phyloP scores from a whole-genome alignment of 148 eudicot genomes.

The Limonium bicolor region DNA sequence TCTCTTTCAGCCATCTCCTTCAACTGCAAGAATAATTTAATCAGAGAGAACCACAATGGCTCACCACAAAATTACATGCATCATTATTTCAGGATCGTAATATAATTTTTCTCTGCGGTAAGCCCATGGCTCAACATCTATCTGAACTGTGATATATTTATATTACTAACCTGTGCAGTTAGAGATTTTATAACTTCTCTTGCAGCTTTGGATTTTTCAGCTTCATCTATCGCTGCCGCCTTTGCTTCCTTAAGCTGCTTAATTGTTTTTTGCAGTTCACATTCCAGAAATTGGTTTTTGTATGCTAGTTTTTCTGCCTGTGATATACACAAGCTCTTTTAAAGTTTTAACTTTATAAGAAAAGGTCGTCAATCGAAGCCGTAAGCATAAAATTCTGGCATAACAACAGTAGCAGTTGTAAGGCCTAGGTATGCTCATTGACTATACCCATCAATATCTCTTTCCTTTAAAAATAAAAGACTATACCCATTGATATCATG shows the following conservation, averaged over 20 bases:
- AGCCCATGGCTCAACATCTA: too few relatives aligned
- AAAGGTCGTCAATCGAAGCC: too few relatives aligned
- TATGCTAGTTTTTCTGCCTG: conserved; percentile 58
- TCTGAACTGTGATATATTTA: too few relatives aligned
- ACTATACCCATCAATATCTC: too few relatives aligned
- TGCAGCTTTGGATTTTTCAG: conserved; percentile 74
- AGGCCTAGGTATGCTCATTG: too few relatives aligned
- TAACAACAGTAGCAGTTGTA: too few relatives aligned
- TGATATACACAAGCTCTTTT: not conserved
- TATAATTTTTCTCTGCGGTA: not conserved
- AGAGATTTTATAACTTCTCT: conserved; percentile 80
- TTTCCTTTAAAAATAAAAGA: too few relatives aligned
- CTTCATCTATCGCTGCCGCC: conserved; percentile 52
- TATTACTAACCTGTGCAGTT: conserved; percentile 54
- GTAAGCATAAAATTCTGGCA: too few relatives aligned
- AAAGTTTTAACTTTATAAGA: too few relatives aligned
- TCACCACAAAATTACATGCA: not conserved
- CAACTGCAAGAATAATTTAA: conserved; percentile 29
- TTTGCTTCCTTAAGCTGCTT: conserved; percentile 55
- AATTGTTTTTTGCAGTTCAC: conserved; percentile 50
- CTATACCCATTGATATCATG: too few relatives aligned
- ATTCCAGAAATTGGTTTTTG: conserved; percentile 48
- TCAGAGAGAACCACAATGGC: too few relatives aligned
- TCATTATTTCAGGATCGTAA: not conserved
- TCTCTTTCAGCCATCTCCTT: conserved; percentile 53